Evolutionary conservation across 257 asterid species (phyloP).

Genomic region (Galeopsis tetrahit): DNA sequence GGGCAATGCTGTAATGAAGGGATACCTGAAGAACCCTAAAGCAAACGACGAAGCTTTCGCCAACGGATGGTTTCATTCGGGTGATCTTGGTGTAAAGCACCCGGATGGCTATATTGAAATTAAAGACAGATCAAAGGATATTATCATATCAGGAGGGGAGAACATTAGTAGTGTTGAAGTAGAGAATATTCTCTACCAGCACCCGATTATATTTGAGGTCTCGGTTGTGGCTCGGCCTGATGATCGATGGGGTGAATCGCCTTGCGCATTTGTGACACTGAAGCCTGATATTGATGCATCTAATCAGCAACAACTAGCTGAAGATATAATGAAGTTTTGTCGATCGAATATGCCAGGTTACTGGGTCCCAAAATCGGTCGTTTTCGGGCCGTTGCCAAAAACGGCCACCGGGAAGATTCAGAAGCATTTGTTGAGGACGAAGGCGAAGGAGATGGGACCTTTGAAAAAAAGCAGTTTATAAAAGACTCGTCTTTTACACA

Average conservation of each 20-base stretch:
- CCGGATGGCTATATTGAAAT: conserved; percentile 85
- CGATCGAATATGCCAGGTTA: conserved; percentile 77
- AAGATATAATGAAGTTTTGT: conserved; percentile 79
- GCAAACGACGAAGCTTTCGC: conserved; percentile 82
- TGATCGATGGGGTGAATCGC: conserved; percentile 94
- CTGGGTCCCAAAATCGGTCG: conserved; percentile 88
- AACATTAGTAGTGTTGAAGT: conserved; percentile 94
- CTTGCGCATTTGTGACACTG: conserved; percentile 89
- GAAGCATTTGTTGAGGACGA: conserved; percentile 84
- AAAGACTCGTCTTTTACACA: too few relatives aligned
- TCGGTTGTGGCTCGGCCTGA: conserved; percentile 92
- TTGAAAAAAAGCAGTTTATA: conserved; percentile 38
- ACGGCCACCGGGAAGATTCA: conserved; percentile 98
- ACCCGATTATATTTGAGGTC: conserved; percentile 76
- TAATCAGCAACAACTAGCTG: conserved; percentile 50
- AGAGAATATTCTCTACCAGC: conserved; percentile 80
- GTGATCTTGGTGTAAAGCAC: conserved; percentile 93
- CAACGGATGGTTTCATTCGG: conserved; percentile 87
- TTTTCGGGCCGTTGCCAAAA: conserved; percentile 89
- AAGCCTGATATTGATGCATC: conserved; percentile 53
- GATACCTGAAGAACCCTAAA: conserved; percentile 86
- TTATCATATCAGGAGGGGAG: conserved; percentile 93
- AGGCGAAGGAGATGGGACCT: conserved; percentile 91
- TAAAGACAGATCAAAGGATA: conserved; percentile 88
- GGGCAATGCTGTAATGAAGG: conserved; percentile 92